Percentiles rank a stretch among this genome's conserved stretches.
Conservation (phyloP, 139 green algal species). For the Picochlorum sp. region DNA sequence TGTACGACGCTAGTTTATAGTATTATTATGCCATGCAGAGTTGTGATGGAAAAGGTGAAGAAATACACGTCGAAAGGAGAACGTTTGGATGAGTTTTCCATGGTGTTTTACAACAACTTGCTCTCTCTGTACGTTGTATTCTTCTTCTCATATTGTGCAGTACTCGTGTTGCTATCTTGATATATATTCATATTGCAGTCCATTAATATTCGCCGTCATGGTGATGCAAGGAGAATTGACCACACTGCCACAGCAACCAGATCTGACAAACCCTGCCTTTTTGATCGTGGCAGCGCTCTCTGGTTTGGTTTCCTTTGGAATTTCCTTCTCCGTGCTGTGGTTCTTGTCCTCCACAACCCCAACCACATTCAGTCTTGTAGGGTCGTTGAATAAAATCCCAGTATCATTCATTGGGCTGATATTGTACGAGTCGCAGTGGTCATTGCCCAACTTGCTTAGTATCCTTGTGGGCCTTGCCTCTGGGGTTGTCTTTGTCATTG, state of each 20-base stretch:
- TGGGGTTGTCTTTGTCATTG: constrained; percentile 63
- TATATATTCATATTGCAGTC: not conserved
- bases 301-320: constrained; percentile 50
- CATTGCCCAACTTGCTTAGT: constrained; percentile 59
- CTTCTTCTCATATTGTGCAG: constrained; percentile 10
- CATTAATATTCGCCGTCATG: constrained; percentile 48
- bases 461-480: constrained; percentile 71
- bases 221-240: constrained; percentile 42
- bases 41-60: constrained; percentile 69
- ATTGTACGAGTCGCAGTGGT: constrained; percentile 65
- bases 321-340: constrained; percentile 80
- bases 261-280: constrained; percentile 39
- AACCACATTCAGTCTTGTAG: constrained; percentile 81
- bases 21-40: constrained; percentile 50
- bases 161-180: not conserved
- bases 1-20: not conserved
- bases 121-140: constrained; percentile 37
- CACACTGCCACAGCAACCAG: constrained; percentile 30
- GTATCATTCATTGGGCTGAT: constrained; percentile 77
- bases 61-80: constrained; percentile 30
- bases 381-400: constrained; percentile 84
- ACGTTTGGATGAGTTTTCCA: constrained; percentile 54
- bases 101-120: constrained; percentile 91
- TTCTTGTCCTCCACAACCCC: constrained; percentile 85
- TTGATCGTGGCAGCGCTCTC: constrained; percentile 30